Evolutionary conservation across 352 stramenopile genomes (phyloP), one percentile per base, ranked within the genome.

Genomic region (Globisporangium paddicum): DNA sequence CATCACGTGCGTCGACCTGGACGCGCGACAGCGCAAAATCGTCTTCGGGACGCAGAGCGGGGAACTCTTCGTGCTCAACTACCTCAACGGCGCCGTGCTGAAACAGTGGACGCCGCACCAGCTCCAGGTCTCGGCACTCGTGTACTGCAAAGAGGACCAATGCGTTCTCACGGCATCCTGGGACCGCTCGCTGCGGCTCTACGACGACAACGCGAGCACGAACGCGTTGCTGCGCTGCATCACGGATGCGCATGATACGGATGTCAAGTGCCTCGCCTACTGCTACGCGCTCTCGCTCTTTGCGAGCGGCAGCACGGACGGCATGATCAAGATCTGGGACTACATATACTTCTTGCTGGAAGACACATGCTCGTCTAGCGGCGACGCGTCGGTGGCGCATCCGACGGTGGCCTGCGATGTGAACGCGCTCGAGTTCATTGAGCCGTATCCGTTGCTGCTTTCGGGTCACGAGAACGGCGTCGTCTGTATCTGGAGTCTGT

Each of bases 271-370:
- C 48, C 62, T 93, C 13, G 75, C 81, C 1, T 93, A 90, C 40
- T 91, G 77, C 46, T 86, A 90, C 51, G 67, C 79, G 3, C 66
- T 93, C 55, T 79, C 77, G 16, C 60, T 93, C 0, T 68, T 91
- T 7, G 83, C 68, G 0, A 91, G 77, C 14, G 83, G 77, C 16
- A 75, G 75, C 13, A 75, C 71, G 0, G 81, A 91, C 30, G 81
- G 79, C 10, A 40, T 49, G 11, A 84, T 93, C 53, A 90, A 93
- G 57, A 79, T 93, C n/a, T 93, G 83, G 83, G 83, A 93, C 65
- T 91, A 91, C 47, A 76, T 93, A 49, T 93, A 88, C 51, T 93
- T 93, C 40, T 60, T 93, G 16, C 73, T 91, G 0, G 83, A 93
- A 46, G 79, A 91, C 30, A 73, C 63, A 21, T 87, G 79, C 46